Evolutionary conservation across 2,329 filamentous ascomycete genomes (phyloP).

Genomic region (Sporothrix pallida): DNA sequence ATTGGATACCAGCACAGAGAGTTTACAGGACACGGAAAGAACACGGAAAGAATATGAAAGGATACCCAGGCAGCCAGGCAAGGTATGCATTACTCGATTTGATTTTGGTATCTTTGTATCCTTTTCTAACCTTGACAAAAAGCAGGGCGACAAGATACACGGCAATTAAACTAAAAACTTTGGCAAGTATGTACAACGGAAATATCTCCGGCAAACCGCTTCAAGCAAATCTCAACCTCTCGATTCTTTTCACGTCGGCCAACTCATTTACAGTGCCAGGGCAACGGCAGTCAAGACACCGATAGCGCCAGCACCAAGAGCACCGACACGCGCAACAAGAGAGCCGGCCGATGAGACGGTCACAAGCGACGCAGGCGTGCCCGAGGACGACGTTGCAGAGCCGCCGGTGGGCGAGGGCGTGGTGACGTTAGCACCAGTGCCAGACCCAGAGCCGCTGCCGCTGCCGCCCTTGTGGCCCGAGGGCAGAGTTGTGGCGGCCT

Average conservation of each 20-base stretch:
- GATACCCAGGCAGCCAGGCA: not conserved
- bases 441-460: constrained; percentile 31
- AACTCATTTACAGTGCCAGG: constrained; percentile 7
- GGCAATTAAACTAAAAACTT: not conserved
- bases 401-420: constrained; percentile 35
- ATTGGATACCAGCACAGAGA: not conserved
- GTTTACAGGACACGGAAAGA: not conserved
- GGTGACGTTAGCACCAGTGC: constrained; percentile 26
- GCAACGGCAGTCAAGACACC: constrained; percentile 11
- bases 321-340: constrained; percentile 3
- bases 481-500: constrained; percentile 37
- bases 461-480: constrained; percentile 32
- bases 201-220: not conserved
- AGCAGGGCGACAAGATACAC: too few relatives aligned
- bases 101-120: not conserved
- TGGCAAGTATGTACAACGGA: not conserved
- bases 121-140: not conserved
- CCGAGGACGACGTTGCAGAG: not conserved
- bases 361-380: constrained; percentile 11
- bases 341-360: constrained; percentile 24
- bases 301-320: constrained; percentile 23
- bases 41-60: too few relatives aligned
- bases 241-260: not conserved
- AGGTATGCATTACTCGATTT: not conserved
- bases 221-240: not conserved